These are phyloP conservation scores for Neostapfia colusana DNA, from an alignment of 176 grass and related monocot species.

Conservation along the genomic window DNA sequence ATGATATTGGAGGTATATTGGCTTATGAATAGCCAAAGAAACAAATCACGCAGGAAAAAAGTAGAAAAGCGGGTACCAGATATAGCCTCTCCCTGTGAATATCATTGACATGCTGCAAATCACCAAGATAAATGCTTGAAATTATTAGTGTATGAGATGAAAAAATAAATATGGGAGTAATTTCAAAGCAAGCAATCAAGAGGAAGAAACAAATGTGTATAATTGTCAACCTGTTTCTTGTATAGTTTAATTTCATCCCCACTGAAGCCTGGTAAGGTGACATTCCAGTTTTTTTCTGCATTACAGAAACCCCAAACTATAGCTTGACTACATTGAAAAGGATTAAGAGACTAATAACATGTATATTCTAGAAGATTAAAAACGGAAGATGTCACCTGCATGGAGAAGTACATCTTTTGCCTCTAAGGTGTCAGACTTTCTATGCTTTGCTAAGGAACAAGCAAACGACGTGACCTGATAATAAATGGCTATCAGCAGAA, in stretches of 20 bases:
- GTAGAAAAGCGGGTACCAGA: constrained; percentile 66
- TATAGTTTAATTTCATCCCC: constrained; percentile 94
- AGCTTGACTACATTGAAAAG: constrained; percentile 16
- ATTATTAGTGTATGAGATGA: constrained; percentile 17
- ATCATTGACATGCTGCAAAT: constrained; percentile 81
- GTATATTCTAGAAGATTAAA: constrained; percentile 33
- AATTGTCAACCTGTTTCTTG: constrained; percentile 77
- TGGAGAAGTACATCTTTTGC: constrained; percentile 93
- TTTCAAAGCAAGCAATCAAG: constrained; percentile 24
- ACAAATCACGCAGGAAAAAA: not conserved
- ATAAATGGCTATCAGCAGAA: constrained; percentile 38
- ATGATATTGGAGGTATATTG: not conserved
- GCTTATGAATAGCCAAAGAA: not conserved
- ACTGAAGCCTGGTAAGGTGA: constrained; percentile 78
- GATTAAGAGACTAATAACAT: not conserved
- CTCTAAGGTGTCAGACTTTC: constrained; percentile 85
- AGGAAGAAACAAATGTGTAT: constrained; percentile 17
- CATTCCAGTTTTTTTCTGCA: constrained; percentile 95
- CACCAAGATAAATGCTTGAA: constrained; percentile 14
- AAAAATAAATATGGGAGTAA: not conserved
- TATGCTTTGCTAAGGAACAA: constrained; percentile 96
- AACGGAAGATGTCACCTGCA: constrained; percentile 61
- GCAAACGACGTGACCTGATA: constrained; percentile 82
- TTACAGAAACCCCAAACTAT: constrained; percentile 27
- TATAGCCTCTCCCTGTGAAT: constrained; percentile 94